Conservation (phyloP, 768 basidiomycete species). For the Rhodotorula paludigena region DNA sequence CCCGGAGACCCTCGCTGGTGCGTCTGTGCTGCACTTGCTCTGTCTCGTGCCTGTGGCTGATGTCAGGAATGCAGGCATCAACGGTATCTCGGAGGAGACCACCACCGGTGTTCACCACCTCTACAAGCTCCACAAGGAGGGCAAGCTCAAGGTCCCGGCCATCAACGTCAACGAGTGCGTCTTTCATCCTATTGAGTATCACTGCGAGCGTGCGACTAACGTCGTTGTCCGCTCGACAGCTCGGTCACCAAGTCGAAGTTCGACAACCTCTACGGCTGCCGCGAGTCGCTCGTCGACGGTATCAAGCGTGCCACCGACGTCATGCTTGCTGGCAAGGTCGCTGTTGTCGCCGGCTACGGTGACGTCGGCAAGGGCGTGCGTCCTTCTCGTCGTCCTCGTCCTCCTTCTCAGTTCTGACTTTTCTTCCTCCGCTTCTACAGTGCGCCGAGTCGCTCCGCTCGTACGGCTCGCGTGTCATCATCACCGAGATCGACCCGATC, state of each 20-base stretch:
- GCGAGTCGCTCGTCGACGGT: slow-evolving; percentile 98
- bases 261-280: slow-evolving; percentile 92
- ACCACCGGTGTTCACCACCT: slow-evolving; percentile 99
- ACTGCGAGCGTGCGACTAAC: neutral
- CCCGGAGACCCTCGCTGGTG: slow-evolving; percentile 78
- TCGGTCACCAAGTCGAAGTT: slow-evolving; percentile 99
- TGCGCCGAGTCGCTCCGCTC: slow-evolving; percentile 94
- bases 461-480: slow-evolving; percentile 92
- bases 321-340: slow-evolving; percentile 99
- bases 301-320: slow-evolving; percentile 99
- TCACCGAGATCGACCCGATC: slow-evolving; percentile 99
- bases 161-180: slow-evolving; percentile 81
- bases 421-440: slow-evolving; percentile 49
- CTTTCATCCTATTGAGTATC: too few species aligned
- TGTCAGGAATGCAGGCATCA: slow-evolving; percentile 58
- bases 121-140: slow-evolving; percentile 95
- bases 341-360: slow-evolving; percentile 96
- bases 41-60: neutral
- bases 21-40: slow-evolving; percentile 24
- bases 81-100: slow-evolving; percentile 96
- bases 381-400: slow-evolving; percentile 40
- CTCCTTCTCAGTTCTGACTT: neutral
- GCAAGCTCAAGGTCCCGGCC: slow-evolving; percentile 91
- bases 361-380: slow-evolving; percentile 98
- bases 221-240: slow-evolving; percentile 51